Evolutionary conservation across 352 stramenopile species (phyloP).

Genomic region (Phytophthora brassicae): DNA sequence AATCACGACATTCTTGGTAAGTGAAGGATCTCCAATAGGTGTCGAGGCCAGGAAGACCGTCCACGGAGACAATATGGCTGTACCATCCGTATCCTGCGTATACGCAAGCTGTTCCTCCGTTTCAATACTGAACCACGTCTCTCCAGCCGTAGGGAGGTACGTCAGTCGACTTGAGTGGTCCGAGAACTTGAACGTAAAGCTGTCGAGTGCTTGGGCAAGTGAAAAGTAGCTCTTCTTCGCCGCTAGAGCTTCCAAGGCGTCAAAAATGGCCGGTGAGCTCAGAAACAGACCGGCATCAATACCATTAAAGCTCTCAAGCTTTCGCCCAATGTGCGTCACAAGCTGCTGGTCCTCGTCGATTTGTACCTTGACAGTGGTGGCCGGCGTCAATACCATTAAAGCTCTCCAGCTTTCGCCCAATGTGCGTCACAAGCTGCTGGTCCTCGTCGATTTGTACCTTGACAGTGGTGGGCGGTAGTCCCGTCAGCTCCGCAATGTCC

Average conservation of each 20-base stretch:
- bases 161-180: constrained; percentile 46
- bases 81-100: constrained; percentile 71
- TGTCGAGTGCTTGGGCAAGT: constrained; percentile 69
- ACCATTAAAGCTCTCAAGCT: constrained; percentile 56
- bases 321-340: constrained; percentile 61
- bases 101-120: constrained; percentile 79
- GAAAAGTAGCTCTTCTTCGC: constrained; percentile 74
- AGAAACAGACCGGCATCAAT: constrained; percentile 77
- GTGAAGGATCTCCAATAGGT: constrained; percentile 39
- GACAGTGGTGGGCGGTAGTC: constrained; percentile 58
- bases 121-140: constrained; percentile 86
- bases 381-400: too few relatives aligned
- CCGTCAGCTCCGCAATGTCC: constrained; percentile 60
- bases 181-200: constrained; percentile 42
- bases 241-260: constrained; percentile 60
- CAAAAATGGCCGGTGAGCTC: constrained; percentile 69
- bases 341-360: constrained; percentile 50
- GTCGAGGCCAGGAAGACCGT: constrained; percentile 76
- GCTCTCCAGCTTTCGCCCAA: constrained; percentile 49
- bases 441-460: constrained; percentile 64
- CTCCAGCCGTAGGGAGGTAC: constrained; percentile 63
- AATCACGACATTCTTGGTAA: constrained; percentile 81
- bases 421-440: constrained; percentile 54
- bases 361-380: constrained; percentile 65
- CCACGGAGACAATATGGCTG: constrained; percentile 69